These are phyloP conservation scores for Solanum hybrid DNA, from an alignment of 305 asterid species.

Conservation along the genomic window DNA sequence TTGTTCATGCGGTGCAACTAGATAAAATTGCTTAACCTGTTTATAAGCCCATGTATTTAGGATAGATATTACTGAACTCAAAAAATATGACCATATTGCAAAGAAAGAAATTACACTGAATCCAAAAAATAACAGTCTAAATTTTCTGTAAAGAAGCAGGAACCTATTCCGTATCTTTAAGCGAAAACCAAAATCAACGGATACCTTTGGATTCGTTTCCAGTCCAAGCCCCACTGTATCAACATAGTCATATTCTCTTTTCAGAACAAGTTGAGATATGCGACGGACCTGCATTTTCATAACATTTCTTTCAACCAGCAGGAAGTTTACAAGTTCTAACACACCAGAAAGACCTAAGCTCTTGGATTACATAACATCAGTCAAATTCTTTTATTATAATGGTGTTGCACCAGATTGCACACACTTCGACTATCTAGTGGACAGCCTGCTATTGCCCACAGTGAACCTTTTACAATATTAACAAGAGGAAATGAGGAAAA, in stretches of 20 bases:
- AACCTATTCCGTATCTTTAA: not conserved
- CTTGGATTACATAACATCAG: not conserved
- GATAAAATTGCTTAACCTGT: slow-evolving; percentile 73
- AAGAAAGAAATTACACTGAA: not conserved
- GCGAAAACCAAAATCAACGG: not conserved
- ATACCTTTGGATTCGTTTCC: slow-evolving; percentile 66
- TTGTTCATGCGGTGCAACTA: slow-evolving; percentile 59
- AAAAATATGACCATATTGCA: not conserved
- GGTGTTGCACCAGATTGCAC: not conserved
- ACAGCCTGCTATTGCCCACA: not conserved
- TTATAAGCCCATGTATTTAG: slow-evolving; percentile 11
- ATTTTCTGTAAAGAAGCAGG: not conserved
- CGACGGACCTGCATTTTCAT: slow-evolving; percentile 69
- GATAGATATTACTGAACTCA: not conserved
- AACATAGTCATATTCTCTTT: slow-evolving; percentile 69
- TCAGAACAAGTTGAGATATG: slow-evolving; percentile 74
- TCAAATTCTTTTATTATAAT: not conserved
- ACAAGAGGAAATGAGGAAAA: slow-evolving; percentile 8
- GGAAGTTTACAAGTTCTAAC: not conserved
- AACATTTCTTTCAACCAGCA: slow-evolving; percentile 9
- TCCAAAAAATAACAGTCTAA: not conserved
- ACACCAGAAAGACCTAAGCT: not conserved
- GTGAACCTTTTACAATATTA: not conserved
- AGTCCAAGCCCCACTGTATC: slow-evolving; percentile 71
- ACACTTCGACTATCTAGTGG: not conserved